Conservation (phyloP, 495 filamentous ascomycete genomes). For the Penicillium roqueforti region DNA sequence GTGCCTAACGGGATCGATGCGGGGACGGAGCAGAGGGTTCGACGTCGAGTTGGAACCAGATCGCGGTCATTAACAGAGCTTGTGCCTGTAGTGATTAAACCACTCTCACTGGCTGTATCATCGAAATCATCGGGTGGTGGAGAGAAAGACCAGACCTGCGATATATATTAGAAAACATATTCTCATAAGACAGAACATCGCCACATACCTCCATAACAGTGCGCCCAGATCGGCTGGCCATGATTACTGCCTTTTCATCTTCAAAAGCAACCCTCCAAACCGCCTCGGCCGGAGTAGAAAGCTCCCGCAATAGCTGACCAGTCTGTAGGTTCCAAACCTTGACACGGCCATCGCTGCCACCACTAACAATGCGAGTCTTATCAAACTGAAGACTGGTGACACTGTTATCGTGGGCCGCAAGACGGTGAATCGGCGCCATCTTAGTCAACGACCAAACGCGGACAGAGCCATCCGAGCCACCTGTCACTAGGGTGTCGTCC, state of each 20-base stretch:
- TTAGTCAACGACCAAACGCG: slow-evolving; percentile 90
- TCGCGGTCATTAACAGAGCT: slow-evolving; percentile 21
- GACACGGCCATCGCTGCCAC: slow-evolving; percentile 91
- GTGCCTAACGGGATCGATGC: slow-evolving; percentile 24
- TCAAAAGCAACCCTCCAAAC: slow-evolving; percentile 98
- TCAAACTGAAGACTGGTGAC: slow-evolving; percentile 98
- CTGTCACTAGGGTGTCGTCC: slow-evolving; percentile 88
- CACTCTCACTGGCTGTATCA: slow-evolving; percentile 33
- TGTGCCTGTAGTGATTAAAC: slow-evolving; percentile 38
- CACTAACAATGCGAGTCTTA: slow-evolving; percentile 87
- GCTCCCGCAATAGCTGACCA: slow-evolving; percentile 83
- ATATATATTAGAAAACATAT: slow-evolving; percentile 4
- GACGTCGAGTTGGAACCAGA: slow-evolving; percentile 12
- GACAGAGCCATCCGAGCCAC: slow-evolving; percentile 92
- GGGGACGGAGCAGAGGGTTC: slow-evolving; percentile 34
- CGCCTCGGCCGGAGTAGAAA: slow-evolving; percentile 83
- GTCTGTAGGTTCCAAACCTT: slow-evolving; percentile 96
- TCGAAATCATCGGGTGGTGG: slow-evolving; percentile 63
- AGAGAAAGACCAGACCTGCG: slow-evolving; percentile 85
- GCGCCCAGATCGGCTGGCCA: slow-evolving; percentile 74
- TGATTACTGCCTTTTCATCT: slow-evolving; percentile 94
- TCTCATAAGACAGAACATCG: background rate
- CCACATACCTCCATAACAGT: slow-evolving; percentile 90
- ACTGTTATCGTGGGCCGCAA: slow-evolving; percentile 97
- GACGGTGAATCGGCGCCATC: slow-evolving; percentile 83